Base-by-base conservation (phyloP, 805 yeast species). In the Ogataea methylovora region DNA sequence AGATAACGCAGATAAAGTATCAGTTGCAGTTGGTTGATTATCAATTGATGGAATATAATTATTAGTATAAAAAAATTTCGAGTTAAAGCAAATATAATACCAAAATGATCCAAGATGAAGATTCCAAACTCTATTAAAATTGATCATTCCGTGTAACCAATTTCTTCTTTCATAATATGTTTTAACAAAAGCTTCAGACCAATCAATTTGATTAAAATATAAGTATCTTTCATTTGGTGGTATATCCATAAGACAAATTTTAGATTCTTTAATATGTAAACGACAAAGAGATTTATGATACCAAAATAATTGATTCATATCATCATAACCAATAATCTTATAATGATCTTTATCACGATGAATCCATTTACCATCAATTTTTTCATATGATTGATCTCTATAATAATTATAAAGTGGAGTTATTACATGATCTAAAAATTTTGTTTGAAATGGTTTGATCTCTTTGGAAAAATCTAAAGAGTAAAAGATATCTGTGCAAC, bases 231-330 rank as follows among this genome's bases (percentile, higher is more conserved):
- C 76, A 15, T 60, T 52, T 0, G 75, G 63, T 3, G 74, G 71
- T 23, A 71, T 50, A 39, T 71, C 74, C 56, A 84, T 70, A 17
- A 84, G 51, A 29, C 57, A 56, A 4, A 54, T 51, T 30, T 65
- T 65, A 7, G 69, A 63, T 28, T 66, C 67, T 3, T 56, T 47
- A 22, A 81, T 51, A 2, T 59, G 57, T 14, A 86, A 66, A 33
- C 68, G 67, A 41, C 74, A 75, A 34, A 86, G 61, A 0, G 92
- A 86, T 40, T 75, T 70, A 3, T 76, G 67, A 45, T 81, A 77
- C 96, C 96, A 86, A 50, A 86, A 86, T 25, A 82, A 61, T 49
- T 86, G 95, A 51, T 86, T 86, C 54, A 86, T 77, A 54, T 86
- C 96, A 60, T 86, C 96, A 54, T 86, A 86, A 0, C 96, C 96